These are phyloP conservation scores for Amanita muscaria DNA, from an alignment of 768 basidiomycete genomes.

Conservation along the genomic window DNA sequence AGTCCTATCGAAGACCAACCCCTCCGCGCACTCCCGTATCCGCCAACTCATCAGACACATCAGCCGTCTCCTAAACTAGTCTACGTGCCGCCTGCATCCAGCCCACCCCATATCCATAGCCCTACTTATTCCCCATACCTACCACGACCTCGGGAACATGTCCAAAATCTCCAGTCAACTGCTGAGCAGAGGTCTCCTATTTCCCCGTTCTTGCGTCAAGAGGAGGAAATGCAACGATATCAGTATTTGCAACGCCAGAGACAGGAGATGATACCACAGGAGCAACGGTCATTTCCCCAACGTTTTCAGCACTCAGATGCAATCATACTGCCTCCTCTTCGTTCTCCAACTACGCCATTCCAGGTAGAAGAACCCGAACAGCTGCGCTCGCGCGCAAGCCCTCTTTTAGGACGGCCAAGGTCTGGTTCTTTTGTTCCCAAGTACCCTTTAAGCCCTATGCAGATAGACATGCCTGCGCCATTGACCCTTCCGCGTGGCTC, in stretches of 20 bases:
- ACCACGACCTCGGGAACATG: constrained; percentile 1
- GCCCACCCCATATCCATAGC: constrained; percentile 3
- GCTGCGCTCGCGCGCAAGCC: neutral
- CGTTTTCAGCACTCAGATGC: neutral
- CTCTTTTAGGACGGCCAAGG: neutral
- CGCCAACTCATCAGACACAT: neutral
- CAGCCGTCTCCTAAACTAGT: constrained; percentile 1
- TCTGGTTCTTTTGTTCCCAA: constrained; percentile 3
- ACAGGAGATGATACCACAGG: constrained; percentile 6
- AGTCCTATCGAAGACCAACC: constrained; percentile 3
- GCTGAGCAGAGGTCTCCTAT: constrained; percentile 14
- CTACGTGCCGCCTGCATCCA: neutral
- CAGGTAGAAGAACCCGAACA: constrained; percentile 7
- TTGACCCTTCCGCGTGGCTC: constrained; percentile 3
- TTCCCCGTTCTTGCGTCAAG: constrained; percentile 10
- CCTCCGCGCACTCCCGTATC: neutral
- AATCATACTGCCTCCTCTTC: neutral
- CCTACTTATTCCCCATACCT: constrained; percentile 3
- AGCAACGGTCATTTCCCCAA: constrained; percentile 2
- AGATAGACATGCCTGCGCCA: neutral
- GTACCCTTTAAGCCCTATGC: constrained; percentile 7
- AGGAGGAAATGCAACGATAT: constrained; percentile 17
- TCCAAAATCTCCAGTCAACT: neutral
- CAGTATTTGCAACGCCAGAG: constrained; percentile 13
- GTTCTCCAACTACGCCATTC: constrained; percentile 5